These are phyloP conservation scores for Fabrea salina DNA, from an alignment of 169 alveolate genomes.

Conservation along the genomic window DNA sequence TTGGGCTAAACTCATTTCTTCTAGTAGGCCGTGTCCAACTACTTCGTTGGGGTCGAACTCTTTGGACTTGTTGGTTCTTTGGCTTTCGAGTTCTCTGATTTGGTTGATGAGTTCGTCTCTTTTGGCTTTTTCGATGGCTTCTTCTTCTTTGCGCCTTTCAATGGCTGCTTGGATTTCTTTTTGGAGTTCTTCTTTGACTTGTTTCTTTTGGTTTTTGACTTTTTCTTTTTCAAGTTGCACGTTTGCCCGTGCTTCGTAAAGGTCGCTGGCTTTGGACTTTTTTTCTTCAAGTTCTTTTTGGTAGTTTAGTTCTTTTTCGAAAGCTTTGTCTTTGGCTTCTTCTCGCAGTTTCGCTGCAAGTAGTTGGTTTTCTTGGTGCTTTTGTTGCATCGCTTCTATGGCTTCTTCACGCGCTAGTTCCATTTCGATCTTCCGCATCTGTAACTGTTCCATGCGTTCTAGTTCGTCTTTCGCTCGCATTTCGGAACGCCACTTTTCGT, in stretches of 20 bases:
- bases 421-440: conserved; percentile 82
- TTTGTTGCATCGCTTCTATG: conserved; percentile 72
- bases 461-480: conserved; percentile 77
- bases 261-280: conserved; percentile 61
- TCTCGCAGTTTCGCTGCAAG: conserved; percentile 64
- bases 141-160: conserved; percentile 71
- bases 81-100: conserved; percentile 79
- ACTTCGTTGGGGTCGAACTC: conserved; percentile 88
- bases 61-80: conserved; percentile 72
- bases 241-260: conserved; percentile 52
- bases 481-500: conserved; percentile 75
- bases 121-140: conserved; percentile 63
- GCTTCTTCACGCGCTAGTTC: conserved; percentile 85
- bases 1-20: conserved; percentile 83
- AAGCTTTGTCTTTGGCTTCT: conserved; percentile 44
- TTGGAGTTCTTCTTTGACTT: conserved; percentile 58
- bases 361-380: conserved; percentile 69
- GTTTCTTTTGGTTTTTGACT: conserved; percentile 55
- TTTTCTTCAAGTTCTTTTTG: conserved; percentile 60
- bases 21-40: conserved; percentile 79
- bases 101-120: conserved; percentile 80
- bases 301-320: conserved; percentile 61
- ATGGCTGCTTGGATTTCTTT: conserved; percentile 64
- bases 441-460: conserved; percentile 66
- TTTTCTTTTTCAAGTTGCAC: conserved; percentile 49